Conservation (phyloP, 768 basidiomycete species). For the Macrolepiota dolichaula region DNA sequence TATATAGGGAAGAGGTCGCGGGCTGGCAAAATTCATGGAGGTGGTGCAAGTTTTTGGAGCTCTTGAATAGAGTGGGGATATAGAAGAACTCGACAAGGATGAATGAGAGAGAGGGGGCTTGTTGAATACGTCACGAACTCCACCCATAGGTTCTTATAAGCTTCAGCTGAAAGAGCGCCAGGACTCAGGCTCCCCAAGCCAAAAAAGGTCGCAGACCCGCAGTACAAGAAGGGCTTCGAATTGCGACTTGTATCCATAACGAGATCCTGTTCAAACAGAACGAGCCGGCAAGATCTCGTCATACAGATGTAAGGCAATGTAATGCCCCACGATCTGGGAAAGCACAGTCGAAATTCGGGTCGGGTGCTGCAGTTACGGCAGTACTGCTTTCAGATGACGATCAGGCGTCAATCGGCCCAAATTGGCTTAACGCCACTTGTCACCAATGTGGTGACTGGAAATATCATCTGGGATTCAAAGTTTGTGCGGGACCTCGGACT, state of each 20-base stretch:
- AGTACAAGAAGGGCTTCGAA: conserved; percentile 1
- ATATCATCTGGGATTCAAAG: neutral
- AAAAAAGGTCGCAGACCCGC: conserved; percentile 4
- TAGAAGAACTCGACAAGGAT: neutral
- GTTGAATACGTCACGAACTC: neutral
- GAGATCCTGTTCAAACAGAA: neutral
- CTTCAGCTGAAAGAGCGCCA: neutral
- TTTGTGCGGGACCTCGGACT: neutral
- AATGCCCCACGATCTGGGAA: neutral
- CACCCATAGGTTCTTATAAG: conserved; percentile 1
- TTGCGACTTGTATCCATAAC: neutral
- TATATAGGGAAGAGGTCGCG: conserved; percentile 3
- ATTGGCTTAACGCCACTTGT: neutral
- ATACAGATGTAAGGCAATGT: neutral
- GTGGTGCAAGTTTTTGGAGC: neutral
- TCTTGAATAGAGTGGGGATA: neutral
- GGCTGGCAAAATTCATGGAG: neutral
- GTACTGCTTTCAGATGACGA: neutral
- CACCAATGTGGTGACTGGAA: neutral
- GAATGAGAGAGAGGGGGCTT: neutral
- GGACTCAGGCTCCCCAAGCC: conserved; percentile 4
- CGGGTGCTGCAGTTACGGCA: neutral
- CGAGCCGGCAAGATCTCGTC: neutral
- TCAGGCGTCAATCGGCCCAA: neutral
- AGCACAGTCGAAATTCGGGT: neutral